Evolutionary conservation across 2,329 filamentous ascomycete genomes (phyloP).

Genomic region (Alternaria ethzedia): DNA sequence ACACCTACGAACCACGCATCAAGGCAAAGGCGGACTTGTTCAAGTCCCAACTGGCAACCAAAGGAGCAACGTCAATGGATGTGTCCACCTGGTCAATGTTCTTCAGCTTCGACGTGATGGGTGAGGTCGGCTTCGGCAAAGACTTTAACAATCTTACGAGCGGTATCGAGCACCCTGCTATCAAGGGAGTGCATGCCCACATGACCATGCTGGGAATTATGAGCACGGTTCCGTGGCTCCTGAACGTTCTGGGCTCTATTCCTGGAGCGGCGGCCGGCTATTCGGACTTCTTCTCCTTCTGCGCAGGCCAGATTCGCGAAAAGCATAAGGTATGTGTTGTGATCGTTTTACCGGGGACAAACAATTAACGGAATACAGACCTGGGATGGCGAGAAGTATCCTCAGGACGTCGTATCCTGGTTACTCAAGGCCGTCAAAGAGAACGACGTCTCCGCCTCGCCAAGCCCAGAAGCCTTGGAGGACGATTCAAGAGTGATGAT

Average conservation of each 20-base stretch:
- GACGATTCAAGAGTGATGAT: conserved; percentile 46
- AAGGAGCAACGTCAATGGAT: conserved; percentile 27
- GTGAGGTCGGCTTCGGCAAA: conserved; percentile 35
- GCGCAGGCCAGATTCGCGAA: conserved; percentile 35
- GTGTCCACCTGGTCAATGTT: conserved; percentile 33
- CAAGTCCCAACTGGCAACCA: conserved; percentile 18
- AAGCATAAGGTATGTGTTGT: conserved; percentile 37
- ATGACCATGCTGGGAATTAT: conserved; percentile 45
- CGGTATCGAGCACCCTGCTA: conserved; percentile 38
- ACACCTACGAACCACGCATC: conserved; percentile 33
- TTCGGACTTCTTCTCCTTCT: conserved; percentile 40
- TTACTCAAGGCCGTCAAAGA: conserved; percentile 49
- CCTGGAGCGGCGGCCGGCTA: conserved; percentile 39
- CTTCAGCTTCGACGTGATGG: conserved; percentile 41
- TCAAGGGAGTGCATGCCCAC: conserved; percentile 45
- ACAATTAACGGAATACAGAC: conserved; percentile 9
- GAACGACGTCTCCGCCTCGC: conserved; percentile 45
- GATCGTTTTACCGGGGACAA: not conserved
- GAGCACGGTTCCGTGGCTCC: conserved; percentile 46
- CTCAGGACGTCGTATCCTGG: conserved; percentile 50
- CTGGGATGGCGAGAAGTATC: conserved; percentile 32
- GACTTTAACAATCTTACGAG: conserved; percentile 32
- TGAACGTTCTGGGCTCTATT: conserved; percentile 39
- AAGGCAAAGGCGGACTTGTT: conserved; percentile 32
- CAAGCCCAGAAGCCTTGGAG: conserved; percentile 34